A percentile compares a stretch with the other conserved stretches of the same genome.
These are phyloP conservation scores for Quercus parvula DNA, from an alignment of 306 rosid genomes.

Conservation along the genomic window DNA sequence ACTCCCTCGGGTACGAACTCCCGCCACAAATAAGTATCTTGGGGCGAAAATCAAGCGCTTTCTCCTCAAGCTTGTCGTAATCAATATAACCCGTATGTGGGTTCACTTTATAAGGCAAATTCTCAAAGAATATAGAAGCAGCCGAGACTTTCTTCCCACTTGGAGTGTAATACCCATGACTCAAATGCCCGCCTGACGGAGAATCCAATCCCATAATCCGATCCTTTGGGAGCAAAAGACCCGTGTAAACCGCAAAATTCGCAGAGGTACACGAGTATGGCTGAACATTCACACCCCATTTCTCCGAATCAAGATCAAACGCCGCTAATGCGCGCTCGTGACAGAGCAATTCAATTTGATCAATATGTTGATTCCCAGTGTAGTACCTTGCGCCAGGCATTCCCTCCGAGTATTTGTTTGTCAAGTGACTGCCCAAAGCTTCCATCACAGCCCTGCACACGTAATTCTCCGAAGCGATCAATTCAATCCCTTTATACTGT, in stretches of 20 bases:
- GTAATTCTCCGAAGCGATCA: slow-evolving; percentile 83
- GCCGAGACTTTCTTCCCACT: slow-evolving; percentile 77
- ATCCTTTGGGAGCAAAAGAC: slow-evolving; percentile 69
- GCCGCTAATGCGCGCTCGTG: slow-evolving; percentile 71
- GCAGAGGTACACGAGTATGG: slow-evolving; percentile 89
- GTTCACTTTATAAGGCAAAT: slow-evolving; percentile 71
- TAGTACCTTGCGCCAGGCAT: slow-evolving; percentile 78
- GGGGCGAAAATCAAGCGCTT: slow-evolving; percentile 73
- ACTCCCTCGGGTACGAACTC: slow-evolving; percentile 80
- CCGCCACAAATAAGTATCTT: slow-evolving; percentile 88
- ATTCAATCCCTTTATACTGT: slow-evolving; percentile 67
- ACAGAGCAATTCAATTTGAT: slow-evolving; percentile 75
- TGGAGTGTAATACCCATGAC: slow-evolving; percentile 78
- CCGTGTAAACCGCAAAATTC: slow-evolving; percentile 75
- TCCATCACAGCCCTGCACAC: slow-evolving; percentile 90
- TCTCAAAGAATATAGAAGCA: slow-evolving; percentile 71
- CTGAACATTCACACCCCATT: slow-evolving; percentile 94
- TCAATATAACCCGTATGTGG: slow-evolving; percentile 69
- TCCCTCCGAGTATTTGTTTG: slow-evolving; percentile 85
- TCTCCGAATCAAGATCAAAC: slow-evolving; percentile 55
- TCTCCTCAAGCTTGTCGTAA: slow-evolving; percentile 82
- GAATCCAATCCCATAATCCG: slow-evolving; percentile 88
- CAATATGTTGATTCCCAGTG: slow-evolving; percentile 67
- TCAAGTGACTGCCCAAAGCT: slow-evolving; percentile 81
- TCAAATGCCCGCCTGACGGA: slow-evolving; percentile 82